phyloP scores from a whole-genome alignment of 2,329 filamentous ascomycete species.

The Didymella lethalis region DNA sequence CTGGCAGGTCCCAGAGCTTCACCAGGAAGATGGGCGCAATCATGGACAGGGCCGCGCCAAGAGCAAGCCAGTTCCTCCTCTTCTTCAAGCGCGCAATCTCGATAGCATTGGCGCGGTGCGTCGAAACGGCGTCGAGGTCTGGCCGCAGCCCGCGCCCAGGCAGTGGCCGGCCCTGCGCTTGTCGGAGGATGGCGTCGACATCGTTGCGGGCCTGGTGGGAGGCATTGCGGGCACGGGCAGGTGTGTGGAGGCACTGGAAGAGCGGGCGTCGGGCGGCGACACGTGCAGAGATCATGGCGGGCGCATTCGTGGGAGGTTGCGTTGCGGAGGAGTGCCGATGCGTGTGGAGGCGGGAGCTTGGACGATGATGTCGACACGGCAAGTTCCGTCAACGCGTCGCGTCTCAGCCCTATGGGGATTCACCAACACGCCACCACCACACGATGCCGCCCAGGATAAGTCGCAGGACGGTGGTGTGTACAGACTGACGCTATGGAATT shows the following conservation, averaged over 20 bases:
- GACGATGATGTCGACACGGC: slow-evolving; percentile 29
- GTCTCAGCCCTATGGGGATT: slow-evolving; percentile 23
- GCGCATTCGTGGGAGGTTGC: slow-evolving; percentile 18
- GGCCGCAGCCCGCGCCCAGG: slow-evolving; percentile 20
- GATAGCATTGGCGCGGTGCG: slow-evolving; percentile 46
- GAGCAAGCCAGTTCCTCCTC: slow-evolving; percentile 44
- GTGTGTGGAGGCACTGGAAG: slow-evolving; percentile 39
- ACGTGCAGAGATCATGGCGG: slow-evolving; percentile 44
- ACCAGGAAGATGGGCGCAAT: slow-evolving; percentile 49
- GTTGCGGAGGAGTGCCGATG: not conserved
- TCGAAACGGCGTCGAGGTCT: slow-evolving; percentile 42
- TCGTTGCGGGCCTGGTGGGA: slow-evolving; percentile 28
- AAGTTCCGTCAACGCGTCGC: slow-evolving; percentile 27
- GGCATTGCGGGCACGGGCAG: slow-evolving; percentile 27
- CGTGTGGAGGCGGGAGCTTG: not conserved
- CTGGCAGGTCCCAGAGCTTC: slow-evolving; percentile 44
- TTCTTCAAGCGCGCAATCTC: slow-evolving; percentile 39
- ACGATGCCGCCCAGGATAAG: slow-evolving; percentile 24
- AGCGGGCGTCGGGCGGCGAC: slow-evolving; percentile 40
- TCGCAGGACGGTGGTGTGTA: slow-evolving; percentile 7
- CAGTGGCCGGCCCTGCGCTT: slow-evolving; percentile 14
- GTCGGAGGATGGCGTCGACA: slow-evolving; percentile 26
- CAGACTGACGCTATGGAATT: not conserved
- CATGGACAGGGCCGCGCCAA: slow-evolving; percentile 49
- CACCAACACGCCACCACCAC: not conserved